A percentile compares a stretch with the other conserved stretches of the same genome.
Conservation (phyloP, 108 stramenopile genomes). For the Cyclotella distinguenda region DNA sequence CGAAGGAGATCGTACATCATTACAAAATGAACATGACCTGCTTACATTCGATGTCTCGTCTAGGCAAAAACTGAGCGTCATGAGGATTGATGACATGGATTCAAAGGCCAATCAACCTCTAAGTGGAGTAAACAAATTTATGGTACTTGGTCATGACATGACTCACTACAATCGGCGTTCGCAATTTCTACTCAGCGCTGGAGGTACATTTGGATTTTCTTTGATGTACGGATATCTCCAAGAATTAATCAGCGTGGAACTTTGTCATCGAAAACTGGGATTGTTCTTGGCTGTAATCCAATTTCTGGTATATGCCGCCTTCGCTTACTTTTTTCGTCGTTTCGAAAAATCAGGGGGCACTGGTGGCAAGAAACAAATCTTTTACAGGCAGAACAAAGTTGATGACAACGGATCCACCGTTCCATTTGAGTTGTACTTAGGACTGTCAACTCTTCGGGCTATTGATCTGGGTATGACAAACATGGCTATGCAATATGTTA, state of each 20-base stretch:
- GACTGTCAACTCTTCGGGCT: slow-evolving; percentile 73
- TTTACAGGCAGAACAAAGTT: slow-evolving; percentile 37
- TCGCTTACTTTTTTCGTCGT: slow-evolving; percentile 49
- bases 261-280: slow-evolving; percentile 79
- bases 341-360: slow-evolving; percentile 13
- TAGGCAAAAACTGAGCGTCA: background rate
- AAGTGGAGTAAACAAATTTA: slow-evolving; percentile 13
- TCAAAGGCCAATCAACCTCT: background rate
- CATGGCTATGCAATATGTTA: slow-evolving; percentile 88
- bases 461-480: slow-evolving; percentile 89
- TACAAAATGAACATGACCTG: background rate
- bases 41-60: slow-evolving; percentile 14
- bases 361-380: slow-evolving; percentile 19
- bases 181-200: slow-evolving; percentile 77
- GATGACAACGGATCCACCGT: slow-evolving; percentile 32
- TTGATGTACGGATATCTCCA: slow-evolving; percentile 87
- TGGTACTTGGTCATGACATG: slow-evolving; percentile 77
- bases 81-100: background rate
- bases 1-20: slow-evolving; percentile 3
- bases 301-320: slow-evolving; percentile 76
- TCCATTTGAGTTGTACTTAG: slow-evolving; percentile 71
- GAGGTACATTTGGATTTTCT: slow-evolving; percentile 77
- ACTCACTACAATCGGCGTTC: slow-evolving; percentile 49
- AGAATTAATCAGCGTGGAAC: slow-evolving; percentile 76
- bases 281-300: slow-evolving; percentile 80